These are phyloP conservation scores for Agaricus sinodeliciosus DNA, from an alignment of 768 basidiomycete genomes.

Conservation along the genomic window DNA sequence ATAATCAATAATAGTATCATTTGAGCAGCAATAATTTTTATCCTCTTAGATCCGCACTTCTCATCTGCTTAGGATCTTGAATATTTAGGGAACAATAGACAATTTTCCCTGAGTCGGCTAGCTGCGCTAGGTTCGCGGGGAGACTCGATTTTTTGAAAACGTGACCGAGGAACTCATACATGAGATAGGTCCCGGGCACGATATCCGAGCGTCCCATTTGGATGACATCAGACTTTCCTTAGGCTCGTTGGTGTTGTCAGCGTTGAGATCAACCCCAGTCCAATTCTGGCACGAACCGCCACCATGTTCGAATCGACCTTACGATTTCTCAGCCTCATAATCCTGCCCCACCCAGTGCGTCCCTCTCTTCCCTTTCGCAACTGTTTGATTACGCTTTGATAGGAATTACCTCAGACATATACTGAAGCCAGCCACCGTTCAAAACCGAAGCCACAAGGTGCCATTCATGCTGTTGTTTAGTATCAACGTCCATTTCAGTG, in stretches of 20 bases:
- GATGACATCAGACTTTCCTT: background rate
- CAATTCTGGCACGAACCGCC: background rate
- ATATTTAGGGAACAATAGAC: no score
- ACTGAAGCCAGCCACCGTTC: background rate
- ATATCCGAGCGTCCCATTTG: background rate
- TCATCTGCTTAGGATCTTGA: no score
- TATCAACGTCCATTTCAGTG: background rate
- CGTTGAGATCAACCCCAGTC: background rate
- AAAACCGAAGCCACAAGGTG: background rate
- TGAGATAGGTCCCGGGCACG: no score
- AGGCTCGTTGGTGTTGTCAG: background rate
- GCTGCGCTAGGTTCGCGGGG: no score
- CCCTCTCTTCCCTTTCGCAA: background rate
- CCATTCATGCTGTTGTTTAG: background rate
- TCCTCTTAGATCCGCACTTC: no score
- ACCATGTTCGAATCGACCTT: conserved; percentile 2
- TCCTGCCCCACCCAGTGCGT: conserved; percentile 6
- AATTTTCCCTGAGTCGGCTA: no score
- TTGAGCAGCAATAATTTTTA: no score
- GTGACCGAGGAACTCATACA: background rate
- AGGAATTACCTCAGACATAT: background rate
- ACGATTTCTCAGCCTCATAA: conserved; percentile 3
- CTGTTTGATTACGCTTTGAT: background rate
- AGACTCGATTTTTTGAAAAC: background rate
- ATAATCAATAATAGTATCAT: no score